These are phyloP conservation scores for Exsudoporus floridanus DNA, from an alignment of 1,284 basidiomycete species.

Conservation along the genomic window DNA sequence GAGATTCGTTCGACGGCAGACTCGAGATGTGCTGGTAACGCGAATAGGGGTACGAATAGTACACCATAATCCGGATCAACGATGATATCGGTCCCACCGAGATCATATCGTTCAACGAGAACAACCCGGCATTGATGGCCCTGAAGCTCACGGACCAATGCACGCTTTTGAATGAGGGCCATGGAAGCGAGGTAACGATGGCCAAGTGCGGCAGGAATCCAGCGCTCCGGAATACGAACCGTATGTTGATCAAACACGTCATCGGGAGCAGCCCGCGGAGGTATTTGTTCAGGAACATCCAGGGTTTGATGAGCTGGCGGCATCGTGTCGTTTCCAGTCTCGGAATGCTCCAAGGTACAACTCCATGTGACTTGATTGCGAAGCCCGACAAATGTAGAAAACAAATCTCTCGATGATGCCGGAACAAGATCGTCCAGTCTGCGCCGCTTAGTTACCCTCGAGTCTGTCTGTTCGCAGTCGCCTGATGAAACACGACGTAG, in stretches of 20 bases:
- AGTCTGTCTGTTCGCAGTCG: slow-evolving; percentile 1
- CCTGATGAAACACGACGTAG: background rate
- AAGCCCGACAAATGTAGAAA: slow-evolving; percentile 26
- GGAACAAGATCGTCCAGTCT: slow-evolving; percentile 30
- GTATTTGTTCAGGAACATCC: slow-evolving; percentile 14
- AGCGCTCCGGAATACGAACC: slow-evolving; percentile 41
- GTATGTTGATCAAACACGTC: slow-evolving; percentile 52
- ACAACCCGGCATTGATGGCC: slow-evolving; percentile 47
- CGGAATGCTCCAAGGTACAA: slow-evolving; percentile 14
- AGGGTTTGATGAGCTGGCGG: slow-evolving; percentile 10
- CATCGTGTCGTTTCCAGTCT: slow-evolving; percentile 26
- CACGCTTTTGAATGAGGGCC: slow-evolving; percentile 63
- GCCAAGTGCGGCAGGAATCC: slow-evolving; percentile 34
- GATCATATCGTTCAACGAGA: slow-evolving; percentile 59
- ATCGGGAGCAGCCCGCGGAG: slow-evolving; percentile 35
- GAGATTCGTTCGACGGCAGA: slow-evolving; percentile 38
- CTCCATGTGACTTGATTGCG: slow-evolving; percentile 21
- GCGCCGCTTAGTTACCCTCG: slow-evolving; percentile 24
- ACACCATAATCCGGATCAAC: slow-evolving; percentile 58
- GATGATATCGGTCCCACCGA: slow-evolving; percentile 56
- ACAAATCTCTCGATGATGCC: slow-evolving; percentile 29
- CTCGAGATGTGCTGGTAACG: slow-evolving; percentile 53
- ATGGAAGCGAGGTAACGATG: slow-evolving; percentile 70
- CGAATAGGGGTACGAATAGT: slow-evolving; percentile 53
- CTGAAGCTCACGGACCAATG: slow-evolving; percentile 51